Base-by-base conservation (phyloP, 2,329 filamentous ascomycete genomes). In the Ceratocystis colombiana region DNA sequence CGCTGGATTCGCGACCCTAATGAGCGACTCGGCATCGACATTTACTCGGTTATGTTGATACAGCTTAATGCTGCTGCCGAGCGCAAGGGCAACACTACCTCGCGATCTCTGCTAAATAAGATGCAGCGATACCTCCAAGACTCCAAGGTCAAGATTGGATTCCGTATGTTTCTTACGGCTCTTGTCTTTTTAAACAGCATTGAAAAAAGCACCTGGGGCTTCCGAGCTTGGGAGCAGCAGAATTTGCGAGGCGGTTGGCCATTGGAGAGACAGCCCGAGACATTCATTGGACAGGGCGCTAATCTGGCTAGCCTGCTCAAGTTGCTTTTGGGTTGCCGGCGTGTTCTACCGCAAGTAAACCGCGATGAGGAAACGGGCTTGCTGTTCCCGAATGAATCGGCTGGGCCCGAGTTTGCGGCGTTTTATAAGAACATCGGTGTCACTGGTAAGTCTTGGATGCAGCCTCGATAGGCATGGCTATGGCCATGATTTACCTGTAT, bases 191-290 rank as follows among this genome's bases (percentile, higher is more conserved):
- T 87, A 61, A 86, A 85, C 71, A 86, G 83, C 69, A 78, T 87
- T 15, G 85, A 88, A 72, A 87, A 87, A 74, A 84, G 83, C 0
- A 87, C 84, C 0, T 88, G 84, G 85, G 81, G 83, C 0, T 87
- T 87, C 75, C 85, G 86, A 69, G 84, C 82, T 1, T 88, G 84
- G 84, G 84, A 86, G 70, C 82, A 86, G 71, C 79, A 83, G 66
- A 80, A 82, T 62, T 78, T 86, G 30, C 79, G 81, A 1, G 78
- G 79, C 0, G 79, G 80, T 55, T 87, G 84, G 84, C 85, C 85
- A 3, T 76, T 87, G 2, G 82, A 84, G 71, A 74, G 77, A 46
- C 80, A 81, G 6, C 84, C 84, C 0, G 75, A 77, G 62, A 76
- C 77, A 63, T 87, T 83, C 71, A 82, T 82, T 0, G 78, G 80